These are phyloP conservation scores for Talaromyces piceae DNA, from an alignment of 2,329 filamentous ascomycete genomes.

Conservation along the genomic window DNA sequence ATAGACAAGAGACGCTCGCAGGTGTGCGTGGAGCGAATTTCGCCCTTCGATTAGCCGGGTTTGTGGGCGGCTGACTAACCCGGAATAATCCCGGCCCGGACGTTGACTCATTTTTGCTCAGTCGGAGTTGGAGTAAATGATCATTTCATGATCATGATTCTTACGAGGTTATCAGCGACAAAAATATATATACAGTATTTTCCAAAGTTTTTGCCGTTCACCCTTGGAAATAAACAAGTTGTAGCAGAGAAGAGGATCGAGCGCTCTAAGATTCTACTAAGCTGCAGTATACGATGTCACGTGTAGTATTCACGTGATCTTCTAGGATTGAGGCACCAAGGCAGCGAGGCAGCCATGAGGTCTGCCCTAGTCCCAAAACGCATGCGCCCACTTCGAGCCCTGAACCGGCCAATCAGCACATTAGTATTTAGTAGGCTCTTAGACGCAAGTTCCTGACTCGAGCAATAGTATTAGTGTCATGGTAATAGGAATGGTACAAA, in stretches of 20 bases:
- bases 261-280: too few species aligned
- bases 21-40: constrained; percentile 6
- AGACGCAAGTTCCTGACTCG: not conserved
- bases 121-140: too few species aligned
- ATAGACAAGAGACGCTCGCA: not conserved
- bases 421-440: not conserved
- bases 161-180: too few species aligned
- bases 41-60: constrained; percentile 1
- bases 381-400: not conserved
- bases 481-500: too few species aligned
- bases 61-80: constrained; percentile 9
- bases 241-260: too few species aligned
- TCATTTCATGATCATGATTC: too few species aligned
- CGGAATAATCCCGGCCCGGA: constrained; percentile 5
- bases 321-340: not conserved
- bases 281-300: too few species aligned
- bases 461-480: not conserved
- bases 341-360: not conserved
- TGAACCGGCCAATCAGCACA: not conserved
- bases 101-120: not conserved
- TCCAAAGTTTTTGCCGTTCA: too few species aligned
- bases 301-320: not conserved
- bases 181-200: too few species aligned
- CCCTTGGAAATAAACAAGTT: too few species aligned
- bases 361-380: not conserved